phyloP scores from a whole-genome alignment of 352 stramenopile species.

The Phytophthora ramorum region DNA sequence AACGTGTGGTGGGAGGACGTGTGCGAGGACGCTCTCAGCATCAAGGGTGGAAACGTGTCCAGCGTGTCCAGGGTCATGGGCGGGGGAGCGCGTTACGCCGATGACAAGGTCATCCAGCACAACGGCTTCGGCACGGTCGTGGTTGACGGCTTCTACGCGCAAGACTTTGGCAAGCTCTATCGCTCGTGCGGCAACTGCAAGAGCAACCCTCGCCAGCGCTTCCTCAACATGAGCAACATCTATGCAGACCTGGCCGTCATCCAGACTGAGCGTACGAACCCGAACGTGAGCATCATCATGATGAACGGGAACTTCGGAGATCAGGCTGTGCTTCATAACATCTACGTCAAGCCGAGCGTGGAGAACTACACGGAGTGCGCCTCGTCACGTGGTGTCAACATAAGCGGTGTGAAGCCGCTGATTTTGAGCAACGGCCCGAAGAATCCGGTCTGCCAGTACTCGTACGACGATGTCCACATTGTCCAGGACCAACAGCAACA shows the following conservation, averaged over 20 bases:
- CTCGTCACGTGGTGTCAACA: constrained; percentile 17
- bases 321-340: constrained; percentile 42
- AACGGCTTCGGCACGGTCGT: constrained; percentile 22
- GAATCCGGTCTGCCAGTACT: constrained; percentile 35
- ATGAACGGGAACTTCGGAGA: constrained; percentile 53
- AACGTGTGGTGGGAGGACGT: constrained; percentile 43
- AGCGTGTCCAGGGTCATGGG: constrained; percentile 44
- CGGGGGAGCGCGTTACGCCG: constrained; percentile 47
- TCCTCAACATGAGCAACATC: constrained; percentile 45
- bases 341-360: constrained; percentile 34
- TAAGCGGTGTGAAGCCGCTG: constrained; percentile 19
- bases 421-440: constrained; percentile 42
- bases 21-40: constrained; percentile 43
- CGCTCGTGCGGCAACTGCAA: constrained; percentile 47
- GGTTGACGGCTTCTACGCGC: constrained; percentile 20
- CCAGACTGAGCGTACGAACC: constrained; percentile 39
- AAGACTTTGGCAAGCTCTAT: constrained; percentile 36
- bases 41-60: constrained; percentile 45
- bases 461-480: constrained; percentile 25
- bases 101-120: constrained; percentile 53
- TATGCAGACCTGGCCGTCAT: constrained; percentile 42
- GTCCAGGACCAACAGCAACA: constrained; percentile 1
- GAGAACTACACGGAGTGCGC: constrained; percentile 30
- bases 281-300: constrained; percentile 52
- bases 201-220: constrained; percentile 43